Conservation (phyloP, 768 basidiomycete species). For the Rhodosporidiobolus sp. region DNA sequence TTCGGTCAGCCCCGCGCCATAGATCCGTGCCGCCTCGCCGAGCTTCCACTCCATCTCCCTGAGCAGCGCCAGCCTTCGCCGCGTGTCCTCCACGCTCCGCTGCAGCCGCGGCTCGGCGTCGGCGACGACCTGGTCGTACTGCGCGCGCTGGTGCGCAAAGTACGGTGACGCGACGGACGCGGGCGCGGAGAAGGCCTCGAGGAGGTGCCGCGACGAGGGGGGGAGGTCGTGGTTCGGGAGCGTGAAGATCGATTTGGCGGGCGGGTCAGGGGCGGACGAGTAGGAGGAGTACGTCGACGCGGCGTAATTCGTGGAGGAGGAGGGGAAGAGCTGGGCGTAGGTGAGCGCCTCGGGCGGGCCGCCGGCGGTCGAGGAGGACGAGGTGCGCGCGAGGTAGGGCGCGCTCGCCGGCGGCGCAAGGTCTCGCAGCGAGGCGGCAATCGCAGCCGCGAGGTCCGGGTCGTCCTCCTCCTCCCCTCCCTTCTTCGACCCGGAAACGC, state of each 20-base stretch:
- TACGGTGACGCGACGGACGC: conserved; percentile 66
- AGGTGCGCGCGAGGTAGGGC: conserved; percentile 20
- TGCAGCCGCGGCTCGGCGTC: conserved; percentile 74
- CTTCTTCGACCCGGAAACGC: conserved; percentile 14
- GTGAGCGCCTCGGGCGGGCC: conserved; percentile 63
- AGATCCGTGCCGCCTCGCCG: conserved; percentile 84
- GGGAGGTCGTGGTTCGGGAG: conserved; percentile 44
- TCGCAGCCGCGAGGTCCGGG: conserved; percentile 85
- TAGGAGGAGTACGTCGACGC: conserved; percentile 51
- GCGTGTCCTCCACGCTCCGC: conserved; percentile 76
- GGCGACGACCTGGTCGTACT: conserved; percentile 73
- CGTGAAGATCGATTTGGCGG: conserved; percentile 41
- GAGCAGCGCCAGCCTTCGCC: conserved; percentile 78
- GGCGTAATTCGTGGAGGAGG: conserved; percentile 54
- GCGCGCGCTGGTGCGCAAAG: conserved; percentile 71
- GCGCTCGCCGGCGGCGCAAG: conserved; percentile 45
- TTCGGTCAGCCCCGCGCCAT: conserved; percentile 75
- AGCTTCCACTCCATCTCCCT: conserved; percentile 93
- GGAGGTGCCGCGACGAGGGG: not conserved
- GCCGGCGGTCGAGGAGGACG: conserved; percentile 55
- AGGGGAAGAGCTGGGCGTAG: conserved; percentile 48
- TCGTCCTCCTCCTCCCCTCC: conserved; percentile 74
- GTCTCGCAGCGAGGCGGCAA: conserved; percentile 90
- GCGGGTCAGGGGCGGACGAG: conserved; percentile 43
- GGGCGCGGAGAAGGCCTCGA: not conserved